phyloP scores from a whole-genome alignment of 257 asterid species.

The Scutellaria galericulata region DNA sequence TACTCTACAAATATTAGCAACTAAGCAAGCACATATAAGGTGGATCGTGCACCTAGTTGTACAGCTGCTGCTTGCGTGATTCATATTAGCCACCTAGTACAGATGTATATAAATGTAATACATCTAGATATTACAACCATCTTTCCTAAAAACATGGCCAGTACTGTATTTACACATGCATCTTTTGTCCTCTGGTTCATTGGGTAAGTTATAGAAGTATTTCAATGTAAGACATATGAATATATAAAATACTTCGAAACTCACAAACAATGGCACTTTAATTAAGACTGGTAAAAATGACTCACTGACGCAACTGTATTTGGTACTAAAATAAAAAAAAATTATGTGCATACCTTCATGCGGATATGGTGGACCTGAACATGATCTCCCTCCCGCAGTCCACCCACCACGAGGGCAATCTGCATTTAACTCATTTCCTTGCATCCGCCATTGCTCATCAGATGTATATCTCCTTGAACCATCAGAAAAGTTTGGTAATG shows the following conservation, averaged over 20 bases:
- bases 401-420: conserved; percentile 43
- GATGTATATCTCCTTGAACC: conserved; percentile 42
- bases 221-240: not conserved
- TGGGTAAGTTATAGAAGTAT: conserved; percentile 8
- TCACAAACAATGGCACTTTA: not conserved
- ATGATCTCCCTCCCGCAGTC: conserved; percentile 45
- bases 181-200: not conserved
- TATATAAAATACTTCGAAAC: conserved; percentile 4
- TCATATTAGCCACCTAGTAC: not conserved
- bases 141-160: not conserved
- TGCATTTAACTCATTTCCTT: conserved; percentile 39
- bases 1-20: not conserved
- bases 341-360: conserved; percentile 32
- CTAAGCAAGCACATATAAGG: not conserved
- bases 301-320: conserved; percentile 8
- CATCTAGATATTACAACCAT: not conserved
- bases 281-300: conserved; percentile 7
- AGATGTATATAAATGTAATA: not conserved
- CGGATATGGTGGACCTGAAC: conserved; percentile 45
- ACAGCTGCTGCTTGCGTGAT: not conserved
- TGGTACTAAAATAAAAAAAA: not conserved
- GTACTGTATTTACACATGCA: not conserved
- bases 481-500: conserved; percentile 49
- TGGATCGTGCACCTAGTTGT: conserved; percentile 8
- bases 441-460: conserved; percentile 49